Evolutionary conservation across 305 asterid genomes (phyloP).

Genomic region (Andrographis paniculata): DNA sequence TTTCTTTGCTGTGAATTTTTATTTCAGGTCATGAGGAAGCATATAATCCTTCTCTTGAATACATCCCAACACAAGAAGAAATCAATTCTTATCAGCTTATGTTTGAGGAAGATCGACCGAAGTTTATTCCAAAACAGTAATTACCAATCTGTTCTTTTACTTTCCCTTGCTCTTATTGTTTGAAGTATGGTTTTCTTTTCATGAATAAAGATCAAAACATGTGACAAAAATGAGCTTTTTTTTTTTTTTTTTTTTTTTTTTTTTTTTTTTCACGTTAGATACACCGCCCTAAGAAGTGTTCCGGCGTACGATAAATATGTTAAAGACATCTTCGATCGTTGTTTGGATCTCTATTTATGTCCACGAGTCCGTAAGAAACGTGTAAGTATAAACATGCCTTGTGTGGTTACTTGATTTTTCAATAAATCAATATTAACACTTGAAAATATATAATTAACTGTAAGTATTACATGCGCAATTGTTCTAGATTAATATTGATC

Average conservation of each 20-base stretch:
- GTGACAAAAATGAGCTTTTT: too few relatives aligned
- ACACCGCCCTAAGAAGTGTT: conserved; percentile 64
- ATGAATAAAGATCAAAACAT: too few relatives aligned
- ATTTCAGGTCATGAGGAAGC: conserved; percentile 95
- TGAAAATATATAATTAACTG: conserved; percentile 7
- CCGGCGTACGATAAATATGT: conserved; percentile 88
- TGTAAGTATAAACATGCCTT: conserved; percentile 34
- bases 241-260: too few relatives aligned
- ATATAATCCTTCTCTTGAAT: conserved; percentile 83
- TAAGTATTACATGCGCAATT: conserved; percentile 11
- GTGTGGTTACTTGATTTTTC: conserved; percentile 1
- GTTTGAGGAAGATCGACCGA: conserved; percentile 95
- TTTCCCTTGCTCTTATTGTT: conserved; percentile 1
- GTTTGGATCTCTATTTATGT: conserved; percentile 90
- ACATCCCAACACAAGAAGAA: conserved; percentile 94
- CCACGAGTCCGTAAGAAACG: conserved; percentile 85
- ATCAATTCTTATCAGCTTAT: conserved; percentile 75
- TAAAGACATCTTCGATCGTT: conserved; percentile 74
- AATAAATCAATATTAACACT: too few relatives aligned
- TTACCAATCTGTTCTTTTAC: conserved; percentile 13
- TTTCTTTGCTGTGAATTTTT: conserved; percentile 16
- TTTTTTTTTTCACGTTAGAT: too few relatives aligned
- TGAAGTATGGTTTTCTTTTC: neutral
- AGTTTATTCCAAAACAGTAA: conserved; percentile 80
- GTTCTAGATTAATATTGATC: conserved; percentile 85